A percentile compares a stretch with the other conserved stretches of the same genome.
Evolutionary conservation across 2,329 filamentous ascomycete genomes (phyloP).

Genomic region (Orbilia blumenaviensis): DNA sequence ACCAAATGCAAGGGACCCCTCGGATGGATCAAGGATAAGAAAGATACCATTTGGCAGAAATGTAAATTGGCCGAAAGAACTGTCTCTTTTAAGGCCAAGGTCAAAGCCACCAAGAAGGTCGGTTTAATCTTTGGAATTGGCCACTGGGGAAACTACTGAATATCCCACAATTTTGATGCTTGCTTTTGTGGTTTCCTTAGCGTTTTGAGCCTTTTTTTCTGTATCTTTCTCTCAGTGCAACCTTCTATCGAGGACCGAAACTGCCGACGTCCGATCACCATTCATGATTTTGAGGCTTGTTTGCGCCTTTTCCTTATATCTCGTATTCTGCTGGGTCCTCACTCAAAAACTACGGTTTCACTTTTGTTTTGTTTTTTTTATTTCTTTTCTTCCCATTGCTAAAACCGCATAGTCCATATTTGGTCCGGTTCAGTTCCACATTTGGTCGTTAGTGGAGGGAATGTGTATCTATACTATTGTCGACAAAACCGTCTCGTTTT

Average conservation of each 20-base stretch:
- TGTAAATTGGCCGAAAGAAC: constrained; percentile 3
- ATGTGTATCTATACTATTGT: neutral
- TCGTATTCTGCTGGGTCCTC: no score
- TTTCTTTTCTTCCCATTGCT: neutral
- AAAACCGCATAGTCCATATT: neutral
- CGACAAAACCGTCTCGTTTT: neutral
- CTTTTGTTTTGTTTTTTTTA: neutral
- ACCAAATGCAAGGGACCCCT: neutral
- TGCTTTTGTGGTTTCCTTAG: neutral
- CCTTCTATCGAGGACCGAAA: no score
- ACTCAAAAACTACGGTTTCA: no score
- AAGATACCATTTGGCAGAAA: neutral
- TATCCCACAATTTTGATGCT: no score
- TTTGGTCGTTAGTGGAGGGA: neutral
- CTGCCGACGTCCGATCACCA: no score
- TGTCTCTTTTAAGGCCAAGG: neutral
- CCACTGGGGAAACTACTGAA: constrained; percentile 33
- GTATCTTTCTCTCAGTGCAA: neutral
- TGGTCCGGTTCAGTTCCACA: neutral
- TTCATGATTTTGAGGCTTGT: no score
- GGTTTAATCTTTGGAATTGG: constrained; percentile 28
- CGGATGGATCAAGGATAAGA: neutral
- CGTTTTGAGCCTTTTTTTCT: neutral
- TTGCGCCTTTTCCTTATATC: no score
- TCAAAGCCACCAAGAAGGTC: constrained; percentile 4